phyloP scores from a whole-genome alignment of 176 grass and related monocot species.

The Guadua angustifolia region DNA sequence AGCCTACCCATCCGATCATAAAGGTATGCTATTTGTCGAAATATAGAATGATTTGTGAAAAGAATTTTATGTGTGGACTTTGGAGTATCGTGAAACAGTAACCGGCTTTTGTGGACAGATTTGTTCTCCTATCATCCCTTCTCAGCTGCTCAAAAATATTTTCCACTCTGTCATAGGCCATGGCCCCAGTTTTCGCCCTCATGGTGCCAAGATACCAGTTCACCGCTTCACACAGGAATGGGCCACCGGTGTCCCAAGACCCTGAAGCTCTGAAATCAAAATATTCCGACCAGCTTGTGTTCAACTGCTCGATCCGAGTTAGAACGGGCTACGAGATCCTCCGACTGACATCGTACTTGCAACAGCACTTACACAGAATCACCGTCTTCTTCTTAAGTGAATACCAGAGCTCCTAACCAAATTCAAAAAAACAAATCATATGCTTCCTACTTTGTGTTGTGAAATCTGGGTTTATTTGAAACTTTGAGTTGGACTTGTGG shows the following conservation, averaged over 20 bases:
- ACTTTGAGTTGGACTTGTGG: too few relatives aligned
- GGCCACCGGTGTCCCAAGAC: slow-evolving; percentile 66
- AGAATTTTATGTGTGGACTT: neutral
- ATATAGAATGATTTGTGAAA: neutral
- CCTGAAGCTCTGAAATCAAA: slow-evolving; percentile 66
- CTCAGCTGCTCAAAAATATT: neutral
- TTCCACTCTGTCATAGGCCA: slow-evolving; percentile 43
- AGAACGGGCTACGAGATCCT: slow-evolving; percentile 86
- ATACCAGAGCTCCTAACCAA: too few relatives aligned
- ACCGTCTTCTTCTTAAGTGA: too few relatives aligned
- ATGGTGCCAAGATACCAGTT: slow-evolving; percentile 78
- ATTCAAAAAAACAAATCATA: too few relatives aligned
- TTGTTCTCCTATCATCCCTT: neutral
- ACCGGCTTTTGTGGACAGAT: too few relatives aligned
- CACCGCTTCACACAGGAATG: slow-evolving; percentile 46
- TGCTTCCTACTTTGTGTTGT: too few relatives aligned
- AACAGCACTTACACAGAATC: slow-evolving; percentile 56
- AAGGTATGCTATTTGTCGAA: slow-evolving; percentile 40
- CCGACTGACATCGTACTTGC: slow-evolving; percentile 61
- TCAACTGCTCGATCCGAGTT: slow-evolving; percentile 80
- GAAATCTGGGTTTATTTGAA: too few relatives aligned
- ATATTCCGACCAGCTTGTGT: slow-evolving; percentile 84
- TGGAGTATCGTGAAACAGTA: neutral
- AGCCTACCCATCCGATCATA: slow-evolving; percentile 70
- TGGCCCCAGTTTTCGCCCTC: slow-evolving; percentile 74